Evolutionary conservation across 2,329 filamentous ascomycete genomes (phyloP), one percentile per base, ranked within the genome.

Genomic region (Lecanosticta acicola): DNA sequence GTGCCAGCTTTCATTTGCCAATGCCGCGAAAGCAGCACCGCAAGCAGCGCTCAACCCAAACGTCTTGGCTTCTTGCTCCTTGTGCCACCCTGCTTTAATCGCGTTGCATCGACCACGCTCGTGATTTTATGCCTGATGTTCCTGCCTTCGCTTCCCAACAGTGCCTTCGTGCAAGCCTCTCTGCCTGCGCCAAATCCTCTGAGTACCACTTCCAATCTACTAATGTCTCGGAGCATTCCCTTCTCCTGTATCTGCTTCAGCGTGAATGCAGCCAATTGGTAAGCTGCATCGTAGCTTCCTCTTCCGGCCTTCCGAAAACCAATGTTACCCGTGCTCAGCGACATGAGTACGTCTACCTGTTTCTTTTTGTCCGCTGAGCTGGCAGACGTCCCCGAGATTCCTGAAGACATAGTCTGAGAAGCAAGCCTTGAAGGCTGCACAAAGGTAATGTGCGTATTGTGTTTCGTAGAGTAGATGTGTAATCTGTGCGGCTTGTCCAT

Each of bases 381-480:
- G 7, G 60, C 48, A 13, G 55, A 58, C 3, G 57, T 60, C 34
- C 43, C 45, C 4, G 51, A 55, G n/a, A 61, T 50, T 13, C 53
- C 49, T 3, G 59, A 61, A 2, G 49, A 53, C 2, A 55, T 43
- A 0, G 62, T 63, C 41, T 58, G 50, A 5, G 50, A 47, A 1
- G 62, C 61, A 1, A 57, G 48, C 18, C 46, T 48, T 3, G 59
- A 44, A 20, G 93, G 90, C 61, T 84, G 83, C 17, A 89, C 87
- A 56, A 96, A 79, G 1, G 90, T 96, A 60, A 98, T 79, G 69
- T 97, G 88, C 16, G 87, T 93, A 73, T 98, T 98, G 78, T 96
- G 93, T 71, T 88, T 94, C 66, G 86, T 84, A 20, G 85, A 73
- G 70, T 81, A 91, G 66, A 98, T 75, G 71, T 95, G 87, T 54